Conservation (phyloP, 2,329 filamentous ascomycete species). For the Colletotrichum tropicicola region DNA sequence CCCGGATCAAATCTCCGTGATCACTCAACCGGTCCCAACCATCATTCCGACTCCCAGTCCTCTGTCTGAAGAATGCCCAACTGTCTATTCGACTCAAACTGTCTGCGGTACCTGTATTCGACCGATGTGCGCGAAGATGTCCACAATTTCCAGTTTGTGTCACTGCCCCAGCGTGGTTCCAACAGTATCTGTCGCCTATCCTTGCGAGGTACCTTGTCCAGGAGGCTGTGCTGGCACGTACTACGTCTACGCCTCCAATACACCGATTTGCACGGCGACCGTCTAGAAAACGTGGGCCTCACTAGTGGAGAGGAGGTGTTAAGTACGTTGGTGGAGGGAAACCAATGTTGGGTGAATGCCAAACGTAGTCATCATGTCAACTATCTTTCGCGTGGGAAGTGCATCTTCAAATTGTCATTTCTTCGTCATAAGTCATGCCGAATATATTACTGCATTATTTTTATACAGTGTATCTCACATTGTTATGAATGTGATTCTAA, state of each 20-base stretch:
- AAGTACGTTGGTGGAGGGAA: too few relatives aligned
- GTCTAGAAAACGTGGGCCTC: not conserved
- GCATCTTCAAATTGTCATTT: too few relatives aligned
- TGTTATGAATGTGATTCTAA: not conserved
- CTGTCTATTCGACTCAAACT: not conserved
- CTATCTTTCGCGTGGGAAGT: too few relatives aligned
- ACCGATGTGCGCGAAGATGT: not conserved
- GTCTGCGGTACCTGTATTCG: slow-evolving; percentile 18
- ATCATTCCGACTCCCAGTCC: not conserved
- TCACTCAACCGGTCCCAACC: not conserved
- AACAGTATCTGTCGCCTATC: slow-evolving; percentile 6
- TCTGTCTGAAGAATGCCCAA: slow-evolving; percentile 5
- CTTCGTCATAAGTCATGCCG: too few relatives aligned
- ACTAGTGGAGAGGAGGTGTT: too few relatives aligned
- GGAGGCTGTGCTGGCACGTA: slow-evolving; percentile 17
- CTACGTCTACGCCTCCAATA: slow-evolving; percentile 18
- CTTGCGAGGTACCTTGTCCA: slow-evolving; percentile 14
- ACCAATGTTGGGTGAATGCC: too few relatives aligned
- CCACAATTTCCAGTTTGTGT: slow-evolving; percentile 15
- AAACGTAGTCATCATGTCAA: too few relatives aligned
- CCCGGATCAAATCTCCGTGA: not conserved
- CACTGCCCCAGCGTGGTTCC: slow-evolving; percentile 15
- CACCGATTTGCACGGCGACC: not conserved
- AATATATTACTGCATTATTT: too few relatives aligned
- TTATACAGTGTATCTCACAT: too few relatives aligned